Conservation (phyloP, 176 grass and related monocot genomes). For the Paspalum vaginatum region DNA sequence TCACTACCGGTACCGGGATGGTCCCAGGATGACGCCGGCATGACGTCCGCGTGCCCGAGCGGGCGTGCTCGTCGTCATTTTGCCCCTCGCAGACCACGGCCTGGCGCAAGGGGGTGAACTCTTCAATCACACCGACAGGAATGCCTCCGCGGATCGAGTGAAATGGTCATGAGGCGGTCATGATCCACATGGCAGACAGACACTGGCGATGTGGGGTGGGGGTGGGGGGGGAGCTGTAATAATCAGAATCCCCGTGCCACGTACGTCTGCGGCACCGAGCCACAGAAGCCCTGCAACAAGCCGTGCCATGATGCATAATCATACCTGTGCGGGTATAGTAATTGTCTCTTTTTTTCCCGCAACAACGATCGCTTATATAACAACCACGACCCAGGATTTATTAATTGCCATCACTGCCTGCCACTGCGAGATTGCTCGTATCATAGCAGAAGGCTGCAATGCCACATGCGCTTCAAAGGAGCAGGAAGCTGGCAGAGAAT, state of each 20-base stretch:
- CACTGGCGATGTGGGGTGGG: not conserved
- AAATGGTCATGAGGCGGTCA: not conserved
- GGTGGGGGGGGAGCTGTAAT: not conserved
- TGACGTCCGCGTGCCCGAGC: slow-evolving; percentile 14
- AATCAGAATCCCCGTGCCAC: not conserved
- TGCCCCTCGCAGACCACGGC: not conserved
- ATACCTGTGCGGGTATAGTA: not conserved
- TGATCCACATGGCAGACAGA: slow-evolving; percentile 19
- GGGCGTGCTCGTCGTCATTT: not conserved
- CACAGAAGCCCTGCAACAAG: not conserved
- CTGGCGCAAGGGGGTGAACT: not conserved
- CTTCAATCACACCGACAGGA: slow-evolving; percentile 23
- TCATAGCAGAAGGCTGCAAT: not conserved
- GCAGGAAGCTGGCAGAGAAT: not conserved
- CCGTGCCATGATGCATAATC: slow-evolving; percentile 5
- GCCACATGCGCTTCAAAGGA: slow-evolving; percentile 10
- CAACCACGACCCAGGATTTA: not conserved
- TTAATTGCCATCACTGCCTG: not conserved
- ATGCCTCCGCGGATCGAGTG: not conserved
- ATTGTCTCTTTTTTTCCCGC: too few species aligned
- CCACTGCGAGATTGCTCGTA: not conserved
- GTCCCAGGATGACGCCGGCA: slow-evolving; percentile 9
- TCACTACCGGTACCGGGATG: too few species aligned
- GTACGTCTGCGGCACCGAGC: not conserved
- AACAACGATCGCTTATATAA: too few species aligned